Percentiles rank a stretch among this genome's conserved stretches.
phyloP scores from a whole-genome alignment of 2,329 filamentous ascomycete genomes.

The Alternaria burnsii region DNA sequence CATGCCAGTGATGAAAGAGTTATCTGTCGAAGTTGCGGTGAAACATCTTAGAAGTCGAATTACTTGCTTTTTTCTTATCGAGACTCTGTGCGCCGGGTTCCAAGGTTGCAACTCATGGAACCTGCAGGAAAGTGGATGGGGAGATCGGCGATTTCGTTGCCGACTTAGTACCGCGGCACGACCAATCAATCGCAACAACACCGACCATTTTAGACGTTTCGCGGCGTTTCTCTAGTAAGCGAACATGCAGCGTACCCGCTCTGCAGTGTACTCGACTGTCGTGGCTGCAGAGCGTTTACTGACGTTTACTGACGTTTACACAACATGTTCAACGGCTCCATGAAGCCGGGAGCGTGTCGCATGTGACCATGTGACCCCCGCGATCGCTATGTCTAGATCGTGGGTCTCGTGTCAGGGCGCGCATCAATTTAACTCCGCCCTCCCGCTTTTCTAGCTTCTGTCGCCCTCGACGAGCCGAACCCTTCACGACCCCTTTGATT shows the following conservation, averaged over 20 bases:
- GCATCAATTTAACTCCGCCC: slow-evolving; percentile 24
- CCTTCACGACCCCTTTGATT: slow-evolving; percentile 9
- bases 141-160: slow-evolving; percentile 4
- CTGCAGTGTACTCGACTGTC: slow-evolving; percentile 6
- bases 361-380: slow-evolving; percentile 25
- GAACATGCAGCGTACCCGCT: slow-evolving; percentile 18
- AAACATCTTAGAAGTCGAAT: not conserved
- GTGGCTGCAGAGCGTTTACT: not conserved
- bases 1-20: not conserved
- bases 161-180: not conserved
- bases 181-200: slow-evolving; percentile 15
- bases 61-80: slow-evolving; percentile 10
- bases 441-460: slow-evolving; percentile 20
- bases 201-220: slow-evolving; percentile 17
- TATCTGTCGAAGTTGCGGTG: not conserved
- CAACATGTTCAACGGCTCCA: slow-evolving; percentile 4
- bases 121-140: slow-evolving; percentile 16
- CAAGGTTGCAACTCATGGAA: slow-evolving; percentile 15
- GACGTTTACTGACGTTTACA: slow-evolving; percentile 6
- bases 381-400: slow-evolving; percentile 21
- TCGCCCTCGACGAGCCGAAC: slow-evolving; percentile 10
- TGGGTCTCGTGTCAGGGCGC: slow-evolving; percentile 25
- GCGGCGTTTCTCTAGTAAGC: slow-evolving; percentile 21
- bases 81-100: not conserved
- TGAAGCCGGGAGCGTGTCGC: slow-evolving; percentile 5